phyloP scores from a whole-genome alignment of 176 grass and related monocot genomes.

The Avena eriantha region DNA sequence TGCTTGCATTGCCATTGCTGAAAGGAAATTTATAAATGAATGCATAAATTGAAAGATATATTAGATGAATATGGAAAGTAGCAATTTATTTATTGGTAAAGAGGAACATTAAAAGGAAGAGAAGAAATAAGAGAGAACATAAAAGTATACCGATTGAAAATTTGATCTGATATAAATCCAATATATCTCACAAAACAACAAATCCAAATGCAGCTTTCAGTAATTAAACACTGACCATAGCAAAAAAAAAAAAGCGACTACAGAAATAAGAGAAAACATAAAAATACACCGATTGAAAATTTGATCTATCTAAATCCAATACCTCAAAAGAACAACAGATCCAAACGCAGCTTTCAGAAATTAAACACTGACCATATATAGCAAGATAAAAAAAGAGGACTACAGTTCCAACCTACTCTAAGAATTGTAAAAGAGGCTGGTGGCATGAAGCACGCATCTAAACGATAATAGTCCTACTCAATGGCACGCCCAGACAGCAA shows the following conservation, averaged over 20 bases:
- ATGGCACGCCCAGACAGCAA: neutral
- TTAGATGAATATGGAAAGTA: neutral
- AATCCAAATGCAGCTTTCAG: neutral
- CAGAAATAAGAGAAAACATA: too few relatives aligned
- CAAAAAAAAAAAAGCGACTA: neutral
- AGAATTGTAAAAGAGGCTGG: neutral
- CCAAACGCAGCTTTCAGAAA: too few relatives aligned
- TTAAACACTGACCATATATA: too few relatives aligned
- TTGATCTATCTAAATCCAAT: too few relatives aligned
- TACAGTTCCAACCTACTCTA: neutral
- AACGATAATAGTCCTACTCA: neutral
- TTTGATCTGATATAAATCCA: neutral
- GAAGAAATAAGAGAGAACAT: neutral
- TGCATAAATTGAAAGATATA: neutral
- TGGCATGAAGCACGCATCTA: neutral
- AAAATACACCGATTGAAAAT: too few relatives aligned
- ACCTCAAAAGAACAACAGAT: too few relatives aligned
- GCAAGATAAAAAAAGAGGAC: neutral
- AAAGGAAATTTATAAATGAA: neutral
- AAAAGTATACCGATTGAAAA: neutral
- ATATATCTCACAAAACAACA: neutral
- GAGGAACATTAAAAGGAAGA: neutral
- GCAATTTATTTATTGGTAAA: neutral
- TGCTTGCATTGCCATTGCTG: slow-evolving; percentile 61
- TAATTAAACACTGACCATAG: neutral